Base-by-base conservation (phyloP, 2,329 filamentous ascomycete species). In the Dendryphion nanum region DNA sequence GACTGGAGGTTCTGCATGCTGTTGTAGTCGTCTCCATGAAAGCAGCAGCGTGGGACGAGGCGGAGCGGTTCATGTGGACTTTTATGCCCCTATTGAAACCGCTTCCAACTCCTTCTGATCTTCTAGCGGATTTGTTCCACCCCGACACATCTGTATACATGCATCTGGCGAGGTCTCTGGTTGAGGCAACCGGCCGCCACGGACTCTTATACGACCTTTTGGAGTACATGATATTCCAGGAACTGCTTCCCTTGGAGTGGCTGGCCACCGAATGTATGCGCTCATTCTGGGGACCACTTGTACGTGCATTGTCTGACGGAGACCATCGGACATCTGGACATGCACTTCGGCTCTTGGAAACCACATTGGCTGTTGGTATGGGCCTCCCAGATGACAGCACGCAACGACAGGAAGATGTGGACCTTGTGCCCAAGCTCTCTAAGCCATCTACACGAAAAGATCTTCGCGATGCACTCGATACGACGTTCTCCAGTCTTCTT, bases 201-300 rank as follows among this genome's bases (percentile, higher is more conserved):
- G 48, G 54, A 14, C 56, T 67, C 15, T 47, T 66, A 4, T 67
- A 61, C 39, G 57, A 63, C n/a, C 31, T 59, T 3, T 40, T 68
- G 3, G 55, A 58, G 30, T 51, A 55, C 23, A 53, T 67, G 53
- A 42, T 69, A 13, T 54, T 53, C 8, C 45, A 60, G 30, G 57
- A 63, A 23, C 50, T 61, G 10, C 36, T 68, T 7, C 63, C 63
- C 3, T 35, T 67, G 7, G 64, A 66, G 36, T 68, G 66, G 66
- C 43, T 67, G 13, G 64, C 64, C 3, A 66, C 64, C 3, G 48
- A 54, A 21, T 47, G 44, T 13, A 62, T 68, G 57, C 60, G 53
- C 12, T 51, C 54, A 4, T 30, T 67, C 4, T 68, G 61, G 59
- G 61, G 55, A 20, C 54, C 53, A 24, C 36, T 67, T 3, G 53